Conservation (phyloP, 2,329 filamentous ascomycete species). For the Mollisia scopiformis region DNA sequence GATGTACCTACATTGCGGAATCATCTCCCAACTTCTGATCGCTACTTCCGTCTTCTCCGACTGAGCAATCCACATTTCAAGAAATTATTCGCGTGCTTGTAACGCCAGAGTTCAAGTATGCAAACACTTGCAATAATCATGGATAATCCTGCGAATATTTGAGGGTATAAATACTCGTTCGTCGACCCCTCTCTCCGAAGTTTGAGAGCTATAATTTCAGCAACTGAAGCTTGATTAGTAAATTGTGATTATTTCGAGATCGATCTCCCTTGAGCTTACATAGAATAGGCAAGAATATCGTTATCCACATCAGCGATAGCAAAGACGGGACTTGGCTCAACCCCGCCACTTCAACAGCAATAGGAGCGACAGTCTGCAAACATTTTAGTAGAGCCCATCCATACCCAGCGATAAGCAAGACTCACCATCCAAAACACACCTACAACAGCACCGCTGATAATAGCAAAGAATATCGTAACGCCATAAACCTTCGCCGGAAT, state of each 20-base stretch:
- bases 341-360: slow-evolving; percentile 45
- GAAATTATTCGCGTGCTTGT: neutral
- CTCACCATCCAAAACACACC: slow-evolving; percentile 51
- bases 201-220: slow-evolving; percentile 46
- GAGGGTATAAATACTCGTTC: slow-evolving; percentile 41
- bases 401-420: neutral
- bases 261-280: slow-evolving; percentile 30
- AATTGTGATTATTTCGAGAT: neutral
- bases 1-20: too few relatives aligned
- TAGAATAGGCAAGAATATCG: slow-evolving; percentile 40
- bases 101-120: slow-evolving; percentile 34
- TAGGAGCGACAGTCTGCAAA: slow-evolving; percentile 42
- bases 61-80: neutral
- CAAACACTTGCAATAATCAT: slow-evolving; percentile 40
- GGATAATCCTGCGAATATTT: slow-evolving; percentile 41
- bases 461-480: slow-evolving; percentile 45
- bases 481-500: slow-evolving; percentile 46
- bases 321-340: slow-evolving; percentile 43
- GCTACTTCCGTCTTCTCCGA: neutral
- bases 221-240: slow-evolving; percentile 26
- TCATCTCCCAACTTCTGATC: too few relatives aligned
- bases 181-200: slow-evolving; percentile 34
- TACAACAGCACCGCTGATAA: slow-evolving; percentile 47
- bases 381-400: neutral
- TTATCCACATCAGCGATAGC: slow-evolving; percentile 42